Evolutionary conservation across 768 basidiomycete genomes (phyloP), one percentile per base, ranked within the genome.

Genomic region (Tricholoma matsutake): DNA sequence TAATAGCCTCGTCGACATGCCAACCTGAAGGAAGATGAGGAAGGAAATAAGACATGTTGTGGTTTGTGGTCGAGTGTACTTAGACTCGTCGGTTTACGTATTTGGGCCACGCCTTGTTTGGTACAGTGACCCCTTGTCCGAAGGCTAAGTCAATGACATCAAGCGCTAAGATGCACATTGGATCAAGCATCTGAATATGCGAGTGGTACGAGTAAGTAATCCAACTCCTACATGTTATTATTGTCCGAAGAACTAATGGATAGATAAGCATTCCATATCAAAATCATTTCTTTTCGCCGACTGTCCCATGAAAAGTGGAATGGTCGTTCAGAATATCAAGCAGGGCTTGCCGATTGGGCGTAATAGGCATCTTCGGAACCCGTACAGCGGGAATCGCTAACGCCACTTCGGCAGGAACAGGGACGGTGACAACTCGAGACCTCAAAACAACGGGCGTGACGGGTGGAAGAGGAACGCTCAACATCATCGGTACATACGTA

Each of bases 1-100:
- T 93, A 75, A 99, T 98, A 7, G 97, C 94, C 72, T 98, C 96
- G 71, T 45, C 32, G 10, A 32, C 32, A 71, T 99, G 97, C 96
- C 96, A 98, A 35, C 95, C 93, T 67, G 91, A 92, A 0, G 89
- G 91, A 3, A 95, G 81, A 68, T 94, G 92, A 0, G 92, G 91
- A 11, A 94, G 84, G 71, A 94, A 93, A 74, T 93, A 94, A 14
- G 92, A 94, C 92, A 95, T 94, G 58, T 45, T 56, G 47, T 45
- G 14, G 9, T 20, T 20, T 16, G 35, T 16, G 51, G 39, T 39
- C 13, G 14, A 39, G 14, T 4, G 31, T 32, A 32, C 4, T 8
- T 4, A 32, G 31, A 32, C 32, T 32, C 32, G 10, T 32, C 32
- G 32, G 32, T 25, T 3, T 25, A 25, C 22, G 1, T 25, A 25